Evolutionary conservation across 192 early-diverging fungal species (phyloP), one percentile per base, ranked within the genome.

Genomic region (Mortierella alpina): DNA sequence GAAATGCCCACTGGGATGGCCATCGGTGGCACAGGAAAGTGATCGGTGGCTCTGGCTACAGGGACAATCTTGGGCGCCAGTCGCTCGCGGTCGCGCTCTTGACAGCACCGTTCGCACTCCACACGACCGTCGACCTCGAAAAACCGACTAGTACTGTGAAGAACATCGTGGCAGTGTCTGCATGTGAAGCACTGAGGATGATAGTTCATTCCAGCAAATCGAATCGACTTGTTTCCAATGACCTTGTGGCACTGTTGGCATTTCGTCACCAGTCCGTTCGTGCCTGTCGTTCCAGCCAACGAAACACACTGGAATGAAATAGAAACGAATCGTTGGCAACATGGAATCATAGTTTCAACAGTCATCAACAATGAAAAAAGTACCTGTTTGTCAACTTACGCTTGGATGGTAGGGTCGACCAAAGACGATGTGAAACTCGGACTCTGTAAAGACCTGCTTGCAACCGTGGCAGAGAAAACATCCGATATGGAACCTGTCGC

Each of bases 391-490:
- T 2, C 31, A 39, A 71, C 70, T 64, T 74, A 85, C 84, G 41
- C 62, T 42, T 22, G 85, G 73, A 72, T 86, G 85, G 49, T 86
- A 86, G 10, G 76, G 75, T 12, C 72, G 71, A 2, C 75, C 84
- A 57, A 61, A 48, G 20, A 83, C 82, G n/a, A 83, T 62, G 31
- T 84, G 75, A 47, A 82, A 85, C 60, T 84, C 77, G 0, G 82
- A 73, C 40, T 84, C 81, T n/a, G 83, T 85, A 65, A 87, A 87
- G 20, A 77, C 72, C 13, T 70, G 73, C 15, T 83, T 66, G 60
- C 86, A 87, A 22, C 72, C 82, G 48, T 79, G 56, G 53, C 86
- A 87, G 1, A 81, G 69, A 40, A 87, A 77, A 59, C 86, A 87
- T 10, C 71, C 66, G 12, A 83, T 77, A 63, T 87, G 86, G 42